Evolutionary conservation across 345 rosid species (phyloP), one percentile per base, ranked within the genome.

Genomic region (Aquilaria sinensis): DNA sequence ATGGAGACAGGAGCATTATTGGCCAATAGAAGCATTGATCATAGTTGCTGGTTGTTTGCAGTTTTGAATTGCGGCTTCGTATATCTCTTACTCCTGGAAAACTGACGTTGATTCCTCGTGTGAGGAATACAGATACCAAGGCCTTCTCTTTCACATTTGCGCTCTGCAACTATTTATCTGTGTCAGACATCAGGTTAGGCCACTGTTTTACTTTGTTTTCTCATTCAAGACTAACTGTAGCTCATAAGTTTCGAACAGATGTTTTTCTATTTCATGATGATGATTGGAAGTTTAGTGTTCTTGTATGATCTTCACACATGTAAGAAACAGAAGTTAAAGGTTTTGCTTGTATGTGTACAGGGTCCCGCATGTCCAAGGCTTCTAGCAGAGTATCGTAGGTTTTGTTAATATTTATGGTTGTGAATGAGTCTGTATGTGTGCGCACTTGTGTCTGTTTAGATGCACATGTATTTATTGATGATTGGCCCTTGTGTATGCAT

Each of bases 1-100:
- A 37, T 37, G 43, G 43, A 37, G 2, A 37, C 5, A 5, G 5
- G 5, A 37, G 43, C 43, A 37, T 9, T 37, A 37, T 23, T 37
- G 43, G 43, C 8, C 43, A 37, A 37, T 9, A 37, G 43, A 37
- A 37, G 43, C 43, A 37, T 37, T 37, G 43, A 37, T 5, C 43
- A 37, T 37, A 37, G 5, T 37, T 37, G 7, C 8, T 37, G 43
- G 43, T 37, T 48, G 54, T 66, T 47, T 41, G 77, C 88, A 90
- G 97, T 77, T 90, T 87, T 61, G 95, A 90, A 77, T 77, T 90
- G 72, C 87, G 92, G 53, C 81, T 90, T 64, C 92, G 92, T 63
- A 46, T 87, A 68, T 65, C 90, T 66, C 75, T 90, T 41, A 70
- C 84, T 67, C 76, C 81, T 62, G 89, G 90, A 69, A 87, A 87